Base-by-base conservation (phyloP, 257 asterid genomes). In the Nicotiana attenuata region DNA sequence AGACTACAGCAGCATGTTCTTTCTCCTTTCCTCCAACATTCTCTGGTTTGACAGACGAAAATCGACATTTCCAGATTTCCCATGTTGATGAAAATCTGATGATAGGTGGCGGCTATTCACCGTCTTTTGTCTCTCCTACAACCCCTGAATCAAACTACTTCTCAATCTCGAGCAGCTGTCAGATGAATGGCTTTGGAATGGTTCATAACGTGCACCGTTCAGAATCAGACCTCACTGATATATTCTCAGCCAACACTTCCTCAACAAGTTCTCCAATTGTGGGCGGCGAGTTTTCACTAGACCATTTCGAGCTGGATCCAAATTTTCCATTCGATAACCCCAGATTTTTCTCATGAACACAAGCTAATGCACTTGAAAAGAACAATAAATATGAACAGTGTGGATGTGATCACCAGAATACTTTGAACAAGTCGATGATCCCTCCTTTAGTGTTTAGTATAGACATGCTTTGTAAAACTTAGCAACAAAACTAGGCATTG, bases 211-310 rank as follows among this genome's bases (percentile, higher is more conserved):
- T 82, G 75, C 84, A 84, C 31, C 83, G 85, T n/a, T 71, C 86
- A 2, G 90, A 87, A 29, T 83, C 87, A 45, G 92, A 88, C 82
- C 85, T 80, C 53, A 85, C 88, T 13, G 92, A 88, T 69, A 87
- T 92, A 73, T 65, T 89, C 81, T 92, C 95, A 52, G 93, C 90
- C 47, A 87, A 89, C 81, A 88, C 93, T 61, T 91, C 97, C 9
- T 88, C 93, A 28, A 89, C 95, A 52, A 88, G 91, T 87, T 94
- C 98, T 31, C 92, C 97, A 29, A 91, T 89, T 55, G 90, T 88
- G 76, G 91, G 94, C 26, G 89, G 95, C 26, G 96, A 90, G 59
- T 90, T 91, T 80, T 78, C 90, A n/a, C 82, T 85, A 14, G 92
- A 90, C 57, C 89, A 87, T 5, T 66, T 77, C 17, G 85, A 86